These are phyloP conservation scores for Pistacia atlantica DNA, from an alignment of 345 rosid genomes.

Conservation along the genomic window DNA sequence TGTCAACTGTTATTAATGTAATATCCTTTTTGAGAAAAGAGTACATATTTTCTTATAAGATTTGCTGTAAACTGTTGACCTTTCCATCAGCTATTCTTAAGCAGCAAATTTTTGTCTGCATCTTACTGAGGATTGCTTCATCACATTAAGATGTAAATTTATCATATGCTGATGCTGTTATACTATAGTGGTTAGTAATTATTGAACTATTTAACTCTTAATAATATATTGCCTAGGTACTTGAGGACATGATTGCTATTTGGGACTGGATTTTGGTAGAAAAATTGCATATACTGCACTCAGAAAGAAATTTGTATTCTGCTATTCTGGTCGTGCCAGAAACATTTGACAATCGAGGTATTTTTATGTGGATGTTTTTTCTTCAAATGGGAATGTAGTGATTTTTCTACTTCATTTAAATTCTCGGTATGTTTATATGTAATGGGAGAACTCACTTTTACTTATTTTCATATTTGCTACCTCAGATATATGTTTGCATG, in stretches of 20 bases:
- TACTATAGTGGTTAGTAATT: neutral
- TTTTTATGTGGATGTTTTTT: neutral
- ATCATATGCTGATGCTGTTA: neutral
- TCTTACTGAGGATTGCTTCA: neutral
- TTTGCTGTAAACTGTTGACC: neutral
- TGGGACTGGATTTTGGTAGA: conserved; percentile 90
- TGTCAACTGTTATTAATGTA: neutral
- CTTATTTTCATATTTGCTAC: neutral
- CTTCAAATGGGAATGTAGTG: neutral
- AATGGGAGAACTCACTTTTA: neutral
- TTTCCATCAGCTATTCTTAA: neutral
- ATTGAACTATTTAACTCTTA: neutral
- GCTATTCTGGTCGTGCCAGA: conserved; percentile 84
- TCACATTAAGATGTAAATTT: conserved; percentile 12
- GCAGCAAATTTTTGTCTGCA: neutral
- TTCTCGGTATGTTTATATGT: neutral
- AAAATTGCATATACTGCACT: conserved; percentile 62
- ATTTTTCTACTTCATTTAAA: conserved; percentile 1
- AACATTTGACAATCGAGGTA: conserved; percentile 90
- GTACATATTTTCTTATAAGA: neutral
- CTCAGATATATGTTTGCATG: neutral
- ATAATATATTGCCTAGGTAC: conserved; percentile 49
- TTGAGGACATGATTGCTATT: conserved; percentile 75
- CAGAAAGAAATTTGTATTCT: conserved; percentile 70
- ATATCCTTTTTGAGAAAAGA: neutral